Base-by-base conservation (phyloP, 352 stramenopile species). In the Globisporangium spinosum region DNA sequence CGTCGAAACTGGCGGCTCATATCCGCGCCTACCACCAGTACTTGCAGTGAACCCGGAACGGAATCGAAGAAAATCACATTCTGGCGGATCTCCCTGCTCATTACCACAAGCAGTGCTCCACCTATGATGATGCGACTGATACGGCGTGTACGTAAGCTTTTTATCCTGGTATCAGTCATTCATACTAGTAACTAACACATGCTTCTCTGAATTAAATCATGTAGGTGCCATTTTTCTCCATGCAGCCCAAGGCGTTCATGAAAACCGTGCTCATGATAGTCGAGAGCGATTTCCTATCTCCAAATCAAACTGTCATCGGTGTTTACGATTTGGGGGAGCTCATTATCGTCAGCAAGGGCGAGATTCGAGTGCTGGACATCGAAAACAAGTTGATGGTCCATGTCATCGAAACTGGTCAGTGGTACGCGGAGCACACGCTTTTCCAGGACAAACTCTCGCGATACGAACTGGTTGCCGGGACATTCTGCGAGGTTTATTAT, bases 401-500 rank as follows among this genome's bases (percentile, higher is more conserved):
- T 40, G 47, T 64, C 20, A 67, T 76, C 29, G 51, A 67, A 32
- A 40, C 60, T n/a, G 62, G 68, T 7, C 56, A 64, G 58, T 68
- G 58, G 70, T 53, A 68, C 65, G 73, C 55, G 29, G 67, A 73
- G n/a, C 62, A 70, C 13, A 55, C 72, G 12, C 73, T 73, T 1
- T 76, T 70, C 20, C 69, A 75, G 22, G 66, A 74, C 54, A 62
- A 47, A 1, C 20, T 68, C 9, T 68, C 68, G 4, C 47, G 27
- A 25, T 68, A 70, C 40, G 65, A 63, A 27, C 47, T 79, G 17
- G 51, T 77, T 6, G 70, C 70, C 2, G 68, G 68, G 2, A 70
- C 60, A 38, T 68, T 73, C 35, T 77, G 70, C 27, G 68, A 79
- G 23, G 54, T 79, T 0, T 79, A 68, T 58, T 77, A 65, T 27